Evolutionary conservation across 345 rosid species (phyloP), one percentile per base, ranked within the genome.

Genomic region (Citrus australasica): DNA sequence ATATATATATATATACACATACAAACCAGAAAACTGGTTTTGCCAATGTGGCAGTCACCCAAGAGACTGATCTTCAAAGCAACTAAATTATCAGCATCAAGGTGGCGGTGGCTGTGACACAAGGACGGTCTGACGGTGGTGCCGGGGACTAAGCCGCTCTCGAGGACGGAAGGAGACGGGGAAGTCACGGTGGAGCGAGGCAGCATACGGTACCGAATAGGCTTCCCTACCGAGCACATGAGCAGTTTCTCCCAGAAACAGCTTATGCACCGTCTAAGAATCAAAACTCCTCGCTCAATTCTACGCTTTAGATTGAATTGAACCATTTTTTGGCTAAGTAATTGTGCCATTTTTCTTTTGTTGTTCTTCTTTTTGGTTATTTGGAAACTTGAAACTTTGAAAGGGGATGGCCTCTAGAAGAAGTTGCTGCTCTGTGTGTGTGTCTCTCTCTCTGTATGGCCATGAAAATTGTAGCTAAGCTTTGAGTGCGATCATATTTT

Each of bases 21-120:
- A 37, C 9, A 37, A 7, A 93, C 98, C 93, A 90, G 75, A 77
- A 95, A 95, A 80, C 94, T 89, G 7, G 97, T 89, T 78, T 95
- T 93, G 38, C 98, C 98, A 71, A 84, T 89, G 4, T 84, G 85
- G 69, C 87, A 83, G 86, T 95, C 98, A 21, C 99, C 97, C 78
- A 95, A 61, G 72, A 93, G 93, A 46, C 93, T 87, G 77, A 95
- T 95, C 88, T 95, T 95, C 82, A 95, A 79, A 7, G 93, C 71
- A 61, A 95, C 98, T 85, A 95, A 80, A 90, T 73, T 73, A 90
- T 95, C 96, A 1, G 93, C 81, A 72, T 92, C 94, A 24, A 84
- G 69, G 51, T 70, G 82, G 0, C 67, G 74, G 4, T 30, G 48
- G 74, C 6, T 66, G 78, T 58, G 80, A 72, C 40, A 77, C 71